Base-by-base conservation (phyloP, 257 asterid species). In the Eucommia ulmoides region DNA sequence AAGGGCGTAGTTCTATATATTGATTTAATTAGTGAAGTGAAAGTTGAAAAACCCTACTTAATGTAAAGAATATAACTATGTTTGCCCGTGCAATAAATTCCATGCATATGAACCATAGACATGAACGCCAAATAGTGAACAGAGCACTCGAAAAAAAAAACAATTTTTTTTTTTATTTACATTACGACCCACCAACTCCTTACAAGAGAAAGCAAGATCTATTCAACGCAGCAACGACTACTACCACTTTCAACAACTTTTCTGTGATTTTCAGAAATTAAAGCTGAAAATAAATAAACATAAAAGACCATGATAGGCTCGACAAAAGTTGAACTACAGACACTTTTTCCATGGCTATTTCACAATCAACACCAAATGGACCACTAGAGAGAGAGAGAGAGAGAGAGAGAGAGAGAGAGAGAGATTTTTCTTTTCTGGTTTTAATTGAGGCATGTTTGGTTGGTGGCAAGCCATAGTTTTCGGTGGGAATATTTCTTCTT, bases 391-490 rank as follows among this genome's bases (percentile, higher is more conserved):
- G 47, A 55, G 44, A 35, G 14, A 29, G 38, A 29, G 38, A 66
- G 26, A 52, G 22, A 56, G 49, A 61, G 23, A 12, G 44, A 53
- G 26, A 53, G 3, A 7, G 8, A 20, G 16, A 42, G 24, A 49
- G 23, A 55, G 19, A 61, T 19, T 23, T 61, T 44, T 22, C 22
- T 59, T 50, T 63, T 26, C 12, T 63, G 55, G 64, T 65, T 59
- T 56, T 51, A 21, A 29, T 6, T 53, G 15, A 12, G 54, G 41
- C 74, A 65, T 66, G 73, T 61, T 54, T 45, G 59, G 58, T 60
- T 50, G 66, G 59, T 45, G 61, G 57, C 56, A 53, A 58, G 24
- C 48, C 47, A 22, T 17, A 24, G 14, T 16, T 23, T 26, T 51
- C 23, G 21, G 44, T n/a, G 44, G 44, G 3, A 35, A 35, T 35